A percentile compares a stretch with the other conserved stretches of the same genome.
These are phyloP conservation scores for Arthromyces matolae DNA, from an alignment of 768 basidiomycete species.

Conservation along the genomic window DNA sequence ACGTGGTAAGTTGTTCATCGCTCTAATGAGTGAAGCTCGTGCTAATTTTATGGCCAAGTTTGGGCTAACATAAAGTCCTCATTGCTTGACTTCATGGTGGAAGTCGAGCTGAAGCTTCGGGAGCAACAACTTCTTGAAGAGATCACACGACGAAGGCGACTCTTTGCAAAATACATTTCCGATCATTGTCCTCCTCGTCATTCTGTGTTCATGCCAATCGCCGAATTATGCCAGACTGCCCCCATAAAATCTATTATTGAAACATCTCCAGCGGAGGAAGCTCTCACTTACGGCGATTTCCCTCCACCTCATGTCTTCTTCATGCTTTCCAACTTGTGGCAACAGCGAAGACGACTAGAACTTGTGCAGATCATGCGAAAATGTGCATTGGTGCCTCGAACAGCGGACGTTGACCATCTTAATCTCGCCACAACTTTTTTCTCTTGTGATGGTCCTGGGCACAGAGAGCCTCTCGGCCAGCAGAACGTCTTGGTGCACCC, in stretches of 20 bases:
- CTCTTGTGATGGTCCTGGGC: slow-evolving; percentile 9
- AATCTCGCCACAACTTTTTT: slow-evolving; percentile 26
- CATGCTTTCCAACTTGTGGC: slow-evolving; percentile 15
- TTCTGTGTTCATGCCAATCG: slow-evolving; percentile 11
- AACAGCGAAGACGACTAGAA: slow-evolving; percentile 7
- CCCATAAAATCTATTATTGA: slow-evolving; percentile 20
- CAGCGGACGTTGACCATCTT: slow-evolving; percentile 11
- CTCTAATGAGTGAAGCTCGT: not conserved
- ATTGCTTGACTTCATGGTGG: slow-evolving; percentile 33
- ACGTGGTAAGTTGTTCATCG: slow-evolving; percentile 28
- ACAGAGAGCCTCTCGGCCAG: slow-evolving; percentile 18
- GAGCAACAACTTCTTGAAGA: slow-evolving; percentile 14
- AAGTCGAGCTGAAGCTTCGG: slow-evolving; percentile 22
- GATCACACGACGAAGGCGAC: slow-evolving; percentile 15
- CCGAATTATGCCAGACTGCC: slow-evolving; percentile 18
- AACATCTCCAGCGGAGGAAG: slow-evolving; percentile 12
- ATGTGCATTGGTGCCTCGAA: slow-evolving; percentile 6
- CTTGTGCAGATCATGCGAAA: slow-evolving; percentile 18
- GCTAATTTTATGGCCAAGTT: slow-evolving; percentile 19
- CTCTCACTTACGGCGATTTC: slow-evolving; percentile 13
- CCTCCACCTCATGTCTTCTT: slow-evolving; percentile 11
- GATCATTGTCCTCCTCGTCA: slow-evolving; percentile 9
- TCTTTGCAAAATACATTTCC: slow-evolving; percentile 17
- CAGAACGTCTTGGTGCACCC: slow-evolving; percentile 18
- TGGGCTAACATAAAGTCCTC: slow-evolving; percentile 34